Evolutionary conservation across 345 rosid genomes (phyloP).

Genomic region (Brassica incana): DNA sequence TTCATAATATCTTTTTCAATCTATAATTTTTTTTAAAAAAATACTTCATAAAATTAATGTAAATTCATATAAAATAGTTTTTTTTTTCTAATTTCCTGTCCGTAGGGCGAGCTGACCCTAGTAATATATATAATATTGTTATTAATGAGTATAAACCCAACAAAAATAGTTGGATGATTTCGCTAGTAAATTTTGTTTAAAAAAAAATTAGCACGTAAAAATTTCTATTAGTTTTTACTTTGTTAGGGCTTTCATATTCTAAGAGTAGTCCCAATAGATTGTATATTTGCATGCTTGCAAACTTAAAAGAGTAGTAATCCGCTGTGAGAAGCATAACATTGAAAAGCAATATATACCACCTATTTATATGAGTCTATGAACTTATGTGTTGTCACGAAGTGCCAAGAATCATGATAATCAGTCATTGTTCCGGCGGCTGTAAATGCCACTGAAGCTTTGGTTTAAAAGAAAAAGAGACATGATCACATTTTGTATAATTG

Average conservation of each 20-base stretch:
- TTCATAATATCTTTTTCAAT: no score
- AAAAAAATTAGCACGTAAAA: background rate
- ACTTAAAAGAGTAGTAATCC: background rate
- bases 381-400: constrained; percentile 22
- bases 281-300: background rate
- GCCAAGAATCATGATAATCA: constrained; percentile 10
- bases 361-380: background rate
- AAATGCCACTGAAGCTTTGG: constrained; percentile 21
- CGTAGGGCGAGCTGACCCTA: no score
- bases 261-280: background rate
- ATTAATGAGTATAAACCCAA: constrained; percentile 8
- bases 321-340: background rate
- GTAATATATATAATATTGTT: background rate
- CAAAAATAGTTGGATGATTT: constrained; percentile 28
- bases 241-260: background rate
- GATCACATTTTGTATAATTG: constrained; percentile 27
- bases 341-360: background rate
- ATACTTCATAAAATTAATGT: no score
- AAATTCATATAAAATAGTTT: no score
- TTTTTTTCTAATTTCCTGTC: no score
- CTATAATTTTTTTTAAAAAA: no score
- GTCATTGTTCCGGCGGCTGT: constrained; percentile 32
- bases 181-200: background rate
- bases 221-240: background rate
- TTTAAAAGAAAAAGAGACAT: constrained; percentile 27